Evolutionary conservation across 768 basidiomycete genomes (phyloP), one percentile per base, ranked within the genome.

Genomic region (Suillus spraguei): DNA sequence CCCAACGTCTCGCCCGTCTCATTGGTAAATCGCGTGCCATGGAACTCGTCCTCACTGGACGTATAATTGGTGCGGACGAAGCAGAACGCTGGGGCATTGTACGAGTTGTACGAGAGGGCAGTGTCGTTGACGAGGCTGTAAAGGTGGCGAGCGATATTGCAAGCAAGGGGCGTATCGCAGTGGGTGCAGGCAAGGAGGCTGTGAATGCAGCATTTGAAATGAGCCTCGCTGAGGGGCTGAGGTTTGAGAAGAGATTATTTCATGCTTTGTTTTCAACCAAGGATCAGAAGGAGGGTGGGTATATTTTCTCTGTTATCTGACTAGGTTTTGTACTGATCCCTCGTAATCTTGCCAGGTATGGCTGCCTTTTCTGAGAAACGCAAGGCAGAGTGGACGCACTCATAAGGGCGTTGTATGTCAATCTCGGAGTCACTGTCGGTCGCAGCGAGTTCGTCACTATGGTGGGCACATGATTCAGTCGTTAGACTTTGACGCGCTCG

Each of bases 11-110:
- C 60, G 86, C 92, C 16, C 87, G 82, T 65, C 83, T 90, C 11
- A 85, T 98, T 66, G 97, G 97, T 50, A 98, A 97, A 78, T 93
- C 94, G 10, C 87, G 92, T 66, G 85, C 95, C 17, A 99, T 98
- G 97, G 97, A 99, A 73, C 79, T 98, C 76, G 85, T 93, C 50
- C 82, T 98, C 54, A 97, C 96, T 0, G 96, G 97, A 4, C 87
- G 92, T 39, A 89, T 79, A 65, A 84, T 97, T 70, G 77, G 82
- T 59, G 97, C 96, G 1, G 78, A 85, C 62, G 92, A 97, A 69
- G 97, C 97, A 2, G 88, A 87, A 56, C 77, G 80, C 42, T 97
- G 94, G 93, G 97, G 97, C 4, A 82, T 98, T 66, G 88, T 95
- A 53, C 80, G 89, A 65, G 87, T 98, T 59, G 91, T 95, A 1